Evolutionary conservation across 106 monocot species (phyloP), one percentile per base, ranked within the genome.

Genomic region (Phalaenopsis aphrodite): DNA sequence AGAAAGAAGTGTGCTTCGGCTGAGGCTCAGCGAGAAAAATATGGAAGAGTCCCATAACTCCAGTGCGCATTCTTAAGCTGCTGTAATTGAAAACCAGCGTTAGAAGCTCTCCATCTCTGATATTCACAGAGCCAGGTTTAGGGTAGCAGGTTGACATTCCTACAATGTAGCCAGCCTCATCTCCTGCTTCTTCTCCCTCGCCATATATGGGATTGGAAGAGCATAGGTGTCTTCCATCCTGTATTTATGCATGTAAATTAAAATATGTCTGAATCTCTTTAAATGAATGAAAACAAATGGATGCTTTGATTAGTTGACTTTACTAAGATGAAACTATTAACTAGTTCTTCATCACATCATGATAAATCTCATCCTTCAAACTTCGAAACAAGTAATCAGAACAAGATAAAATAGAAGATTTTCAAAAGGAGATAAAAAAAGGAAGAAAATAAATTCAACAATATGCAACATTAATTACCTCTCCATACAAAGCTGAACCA

Each of bases 141-240:
- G 88, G 90, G 77, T 90, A 90, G 79, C 90, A 90, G 3, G 88
- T 86, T 5, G 90, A 80, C 90, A 90, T 90, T 47, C 90, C 88
- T 1, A 90, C 88, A 41, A 90, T 83, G 67, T 90, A 90, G 1
- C 90, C 90, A 18, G 46, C 76, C 80, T 90, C 90, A n/a, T 90
- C 80, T 36, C 90, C 90, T 78, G 84, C 81, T 75, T 88, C 84
- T 42, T 80, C 24, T 41, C 90, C 86, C 10, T 78, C 11, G 72
- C 90, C 90, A 41, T 90, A 90, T 12, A 72, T 57, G n/a, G 90
- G 88, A 14, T 75, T 42, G 8, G 90, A 90, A 45, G 79, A 23
- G 75, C 90, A 90, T 15, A 90, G 24, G 5, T 64, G 9, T 47
- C 80, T 47, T 19, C 88, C 88, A 79, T 90, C 90, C 90, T 90